phyloP scores from a whole-genome alignment of 192 early-diverging fungal species.

The Allomyces javanicus region DNA sequence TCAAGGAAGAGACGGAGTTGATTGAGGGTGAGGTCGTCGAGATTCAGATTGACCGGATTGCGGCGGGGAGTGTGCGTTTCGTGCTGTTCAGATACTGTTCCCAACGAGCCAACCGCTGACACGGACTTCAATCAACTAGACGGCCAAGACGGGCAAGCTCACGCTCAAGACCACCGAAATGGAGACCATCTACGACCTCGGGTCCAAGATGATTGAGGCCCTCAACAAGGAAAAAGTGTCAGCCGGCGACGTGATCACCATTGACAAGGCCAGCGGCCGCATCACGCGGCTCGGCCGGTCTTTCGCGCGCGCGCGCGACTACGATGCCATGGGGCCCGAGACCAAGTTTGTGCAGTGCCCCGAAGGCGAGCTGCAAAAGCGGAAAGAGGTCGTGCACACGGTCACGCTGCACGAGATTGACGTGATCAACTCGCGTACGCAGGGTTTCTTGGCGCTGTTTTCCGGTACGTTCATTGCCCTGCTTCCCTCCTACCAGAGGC shows the following conservation, averaged over 20 bases:
- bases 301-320: slow-evolving; percentile 88
- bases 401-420: slow-evolving; percentile 99
- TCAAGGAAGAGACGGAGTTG: slow-evolving; percentile 95
- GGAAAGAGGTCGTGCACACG: slow-evolving; percentile 92
- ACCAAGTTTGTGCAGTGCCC: slow-evolving; percentile 97
- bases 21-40: slow-evolving; percentile 99
- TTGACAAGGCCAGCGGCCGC: slow-evolving; percentile 93
- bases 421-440: slow-evolving; percentile 91
- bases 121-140: slow-evolving; percentile 17
- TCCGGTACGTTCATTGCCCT: slow-evolving; percentile 30
- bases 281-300: slow-evolving; percentile 92
- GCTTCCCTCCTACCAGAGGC: neutral
- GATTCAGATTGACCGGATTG: slow-evolving; percentile 84
- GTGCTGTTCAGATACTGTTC: neutral
- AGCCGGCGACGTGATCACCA: slow-evolving; percentile 92
- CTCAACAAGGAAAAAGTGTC: slow-evolving; percentile 95
- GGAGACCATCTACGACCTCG: slow-evolving; percentile 98
- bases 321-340: slow-evolving; percentile 95
- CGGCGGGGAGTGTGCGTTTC: slow-evolving; percentile 32
- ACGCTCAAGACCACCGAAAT: slow-evolving; percentile 98
- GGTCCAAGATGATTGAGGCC: slow-evolving; percentile 95
- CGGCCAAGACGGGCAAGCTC: slow-evolving; percentile 87
- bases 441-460: slow-evolving; percentile 93
- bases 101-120: slow-evolving; percentile 1
- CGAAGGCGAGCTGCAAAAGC: slow-evolving; percentile 92